Evolutionary conservation across 148 eudicot genomes (phyloP).

Genomic region (Simmondsia chinensis): DNA sequence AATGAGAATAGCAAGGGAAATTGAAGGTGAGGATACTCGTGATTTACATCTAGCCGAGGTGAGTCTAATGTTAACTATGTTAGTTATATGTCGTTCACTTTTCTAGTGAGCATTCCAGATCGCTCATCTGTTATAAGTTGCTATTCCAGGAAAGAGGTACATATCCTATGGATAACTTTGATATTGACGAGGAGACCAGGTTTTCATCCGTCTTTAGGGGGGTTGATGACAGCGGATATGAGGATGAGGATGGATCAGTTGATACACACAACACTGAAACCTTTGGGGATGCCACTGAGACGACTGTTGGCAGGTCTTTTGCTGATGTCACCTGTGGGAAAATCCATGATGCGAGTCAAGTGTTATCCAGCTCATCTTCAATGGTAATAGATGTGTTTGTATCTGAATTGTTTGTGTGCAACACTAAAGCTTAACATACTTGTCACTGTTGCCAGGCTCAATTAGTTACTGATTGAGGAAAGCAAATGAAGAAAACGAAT

Average conservation of each 20-base stretch:
- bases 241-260: constrained; percentile 48
- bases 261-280: constrained; percentile 68
- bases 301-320: constrained; percentile 40
- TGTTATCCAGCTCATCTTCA: constrained; percentile 27
- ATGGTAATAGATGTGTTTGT: constrained; percentile 24
- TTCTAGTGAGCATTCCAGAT: too few species aligned
- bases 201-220: constrained; percentile 78
- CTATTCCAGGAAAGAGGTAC: constrained; percentile 66
- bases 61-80: constrained; percentile 8
- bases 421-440: too few species aligned
- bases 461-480: too few species aligned
- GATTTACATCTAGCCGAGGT: constrained; percentile 98
- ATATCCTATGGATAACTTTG: constrained; percentile 43
- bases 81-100: too few species aligned
- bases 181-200: constrained; percentile 89
- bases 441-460: too few species aligned
- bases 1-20: constrained; percentile 83
- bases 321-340: constrained; percentile 49
- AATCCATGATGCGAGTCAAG: constrained; percentile 33
- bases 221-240: constrained; percentile 82
- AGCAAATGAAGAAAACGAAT: too few species aligned
- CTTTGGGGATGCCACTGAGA: constrained; percentile 52
- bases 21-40: constrained; percentile 87
- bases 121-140: too few species aligned
- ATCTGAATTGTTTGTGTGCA: neutral